phyloP scores from a whole-genome alignment of 2,329 filamentous ascomycete species.

The Botryotinia narcissicola region DNA sequence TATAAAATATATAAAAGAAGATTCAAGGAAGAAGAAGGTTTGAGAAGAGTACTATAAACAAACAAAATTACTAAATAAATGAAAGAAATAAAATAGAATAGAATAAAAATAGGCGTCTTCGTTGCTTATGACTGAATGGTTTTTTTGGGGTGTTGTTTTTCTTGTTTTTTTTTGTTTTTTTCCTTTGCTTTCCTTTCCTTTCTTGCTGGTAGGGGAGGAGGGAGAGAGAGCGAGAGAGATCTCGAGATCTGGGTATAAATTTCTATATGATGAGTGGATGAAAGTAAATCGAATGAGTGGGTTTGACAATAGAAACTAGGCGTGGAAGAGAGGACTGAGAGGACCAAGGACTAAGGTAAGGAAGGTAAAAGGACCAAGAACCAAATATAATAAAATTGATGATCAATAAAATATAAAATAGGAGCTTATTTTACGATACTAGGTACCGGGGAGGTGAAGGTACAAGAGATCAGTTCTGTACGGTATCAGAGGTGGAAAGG shows the following conservation, averaged over 20 bases:
- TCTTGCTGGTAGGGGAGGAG: not conserved
- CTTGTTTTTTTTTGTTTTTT: not conserved
- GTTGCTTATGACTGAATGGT: slow-evolving; percentile 22
- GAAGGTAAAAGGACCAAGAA: no score
- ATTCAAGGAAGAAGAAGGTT: not conserved
- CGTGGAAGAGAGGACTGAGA: not conserved
- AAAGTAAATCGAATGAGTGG: not conserved
- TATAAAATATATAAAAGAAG: not conserved
- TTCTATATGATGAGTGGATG: not conserved
- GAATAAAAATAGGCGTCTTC: slow-evolving; percentile 28
- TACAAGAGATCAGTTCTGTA: not conserved
- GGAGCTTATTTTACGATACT: not conserved
- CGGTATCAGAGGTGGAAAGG: not conserved
- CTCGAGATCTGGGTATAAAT: not conserved
- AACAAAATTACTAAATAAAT: not conserved
- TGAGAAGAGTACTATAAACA: not conserved
- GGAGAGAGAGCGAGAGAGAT: not conserved
- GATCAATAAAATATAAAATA: not conserved
- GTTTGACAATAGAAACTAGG: not conserved
- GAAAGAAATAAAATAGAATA: slow-evolving; percentile 12
- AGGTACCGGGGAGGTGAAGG: not conserved
- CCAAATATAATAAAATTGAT: no score
- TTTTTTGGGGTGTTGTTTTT: not conserved
- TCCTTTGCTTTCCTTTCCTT: not conserved
- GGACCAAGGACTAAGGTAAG: no score